Percentiles rank a stretch among this genome's conserved stretches.
phyloP scores from a whole-genome alignment of 371 early-diverging fungal genomes.

The Chytridium lagenaria region DNA sequence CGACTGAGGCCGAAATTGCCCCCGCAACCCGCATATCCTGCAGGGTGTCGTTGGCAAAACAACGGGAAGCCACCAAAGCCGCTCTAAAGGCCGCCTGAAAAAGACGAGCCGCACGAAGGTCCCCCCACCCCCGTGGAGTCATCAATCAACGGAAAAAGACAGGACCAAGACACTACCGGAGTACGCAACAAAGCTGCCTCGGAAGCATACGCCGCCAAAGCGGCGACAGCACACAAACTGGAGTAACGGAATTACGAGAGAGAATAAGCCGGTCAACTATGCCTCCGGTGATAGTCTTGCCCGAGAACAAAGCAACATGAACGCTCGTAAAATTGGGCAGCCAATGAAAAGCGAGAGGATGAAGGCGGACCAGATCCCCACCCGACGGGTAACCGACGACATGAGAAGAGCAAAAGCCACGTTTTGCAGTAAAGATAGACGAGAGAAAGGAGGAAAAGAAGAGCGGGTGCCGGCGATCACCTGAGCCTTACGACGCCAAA shows the following conservation, averaged over 20 bases:
- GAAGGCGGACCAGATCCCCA: not conserved
- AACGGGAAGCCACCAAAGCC: too few species aligned
- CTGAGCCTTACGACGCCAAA: not conserved
- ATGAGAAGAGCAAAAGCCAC: not conserved
- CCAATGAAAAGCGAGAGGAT: slow-evolving; percentile 2
- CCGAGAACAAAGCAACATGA: not conserved
- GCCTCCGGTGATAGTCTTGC: not conserved
- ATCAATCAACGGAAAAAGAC: slow-evolving; percentile 9
- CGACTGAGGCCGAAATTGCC: too few species aligned
- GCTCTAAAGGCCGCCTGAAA: too few species aligned
- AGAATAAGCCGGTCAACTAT: not conserved
- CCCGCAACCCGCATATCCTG: too few species aligned
- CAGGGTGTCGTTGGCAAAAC: too few species aligned
- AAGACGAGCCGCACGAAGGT: too few species aligned
- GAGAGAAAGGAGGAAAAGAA: not conserved
- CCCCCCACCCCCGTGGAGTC: too few species aligned
- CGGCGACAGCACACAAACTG: not conserved
- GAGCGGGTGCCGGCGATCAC: not conserved
- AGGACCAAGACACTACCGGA: not conserved
- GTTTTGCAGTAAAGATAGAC: not conserved
- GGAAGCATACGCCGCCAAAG: not conserved
- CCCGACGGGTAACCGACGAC: not conserved
- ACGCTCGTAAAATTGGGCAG: not conserved
- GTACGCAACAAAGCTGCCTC: slow-evolving; percentile 10
- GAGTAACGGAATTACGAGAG: not conserved